Evolutionary conservation across 2,329 filamentous ascomycete species (phyloP).

Genomic region (Cryphonectria parasitica): DNA sequence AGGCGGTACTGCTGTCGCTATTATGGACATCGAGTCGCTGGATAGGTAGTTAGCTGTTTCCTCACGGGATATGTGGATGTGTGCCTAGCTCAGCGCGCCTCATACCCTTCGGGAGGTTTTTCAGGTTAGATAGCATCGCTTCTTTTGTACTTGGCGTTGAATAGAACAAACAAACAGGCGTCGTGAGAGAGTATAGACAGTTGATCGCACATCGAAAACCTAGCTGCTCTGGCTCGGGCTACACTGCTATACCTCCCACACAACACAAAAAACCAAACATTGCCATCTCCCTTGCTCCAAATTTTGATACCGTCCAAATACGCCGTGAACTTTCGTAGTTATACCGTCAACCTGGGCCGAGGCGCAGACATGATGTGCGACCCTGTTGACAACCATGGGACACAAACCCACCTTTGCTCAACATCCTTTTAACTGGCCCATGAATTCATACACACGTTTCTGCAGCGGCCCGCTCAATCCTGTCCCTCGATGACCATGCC

Average conservation of each 20-base stretch:
- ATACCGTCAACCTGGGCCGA: not conserved
- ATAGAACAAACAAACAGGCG: not conserved
- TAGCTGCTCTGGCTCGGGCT: not conserved
- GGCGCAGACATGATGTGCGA: not conserved
- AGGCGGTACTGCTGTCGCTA: no score
- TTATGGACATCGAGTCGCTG: no score
- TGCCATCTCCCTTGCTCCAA: not conserved
- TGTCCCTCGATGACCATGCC: constrained; percentile 64
- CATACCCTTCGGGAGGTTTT: no score
- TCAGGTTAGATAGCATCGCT: no score
- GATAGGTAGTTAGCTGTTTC: no score
- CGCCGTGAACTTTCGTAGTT: not conserved
- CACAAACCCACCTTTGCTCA: not conserved
- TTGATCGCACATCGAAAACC: not conserved
- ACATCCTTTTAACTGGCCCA: not conserved
- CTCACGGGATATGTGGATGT: no score
- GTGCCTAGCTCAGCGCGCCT: no score
- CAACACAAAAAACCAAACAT: not conserved
- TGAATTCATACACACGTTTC: not conserved
- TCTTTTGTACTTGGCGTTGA: no score
- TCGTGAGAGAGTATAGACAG: not conserved
- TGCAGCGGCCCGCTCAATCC: constrained; percentile 28
- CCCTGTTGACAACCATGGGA: not conserved
- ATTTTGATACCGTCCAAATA: not conserved
- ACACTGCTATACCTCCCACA: not conserved